These are phyloP conservation scores for Iberis amara DNA, from an alignment of 441 rosid genomes.

Conservation along the genomic window DNA sequence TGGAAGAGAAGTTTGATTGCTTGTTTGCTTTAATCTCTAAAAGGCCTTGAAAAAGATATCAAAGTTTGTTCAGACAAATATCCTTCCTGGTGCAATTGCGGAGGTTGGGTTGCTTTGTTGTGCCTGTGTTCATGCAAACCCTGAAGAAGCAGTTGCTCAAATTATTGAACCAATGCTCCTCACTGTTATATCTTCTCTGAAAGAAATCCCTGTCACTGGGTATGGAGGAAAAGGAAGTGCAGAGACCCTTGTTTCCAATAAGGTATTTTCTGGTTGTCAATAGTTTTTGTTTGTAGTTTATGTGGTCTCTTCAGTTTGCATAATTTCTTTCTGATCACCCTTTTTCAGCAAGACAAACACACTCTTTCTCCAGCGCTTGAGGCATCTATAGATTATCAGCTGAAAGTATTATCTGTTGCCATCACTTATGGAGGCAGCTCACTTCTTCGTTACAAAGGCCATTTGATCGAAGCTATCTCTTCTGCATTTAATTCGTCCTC, in stretches of 20 bases:
- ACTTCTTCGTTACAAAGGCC: slow-evolving; percentile 72
- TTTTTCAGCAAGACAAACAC: slow-evolving; percentile 54
- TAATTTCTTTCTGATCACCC: slow-evolving; percentile 20
- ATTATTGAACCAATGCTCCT: slow-evolving; percentile 86
- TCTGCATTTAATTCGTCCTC: slow-evolving; percentile 93
- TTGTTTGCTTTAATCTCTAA: slow-evolving; percentile 26
- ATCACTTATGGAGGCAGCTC: slow-evolving; percentile 88
- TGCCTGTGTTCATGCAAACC: slow-evolving; percentile 94
- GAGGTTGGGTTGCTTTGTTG: slow-evolving; percentile 99
- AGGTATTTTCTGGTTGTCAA: slow-evolving; percentile 44
- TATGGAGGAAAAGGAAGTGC: slow-evolving; percentile 74
- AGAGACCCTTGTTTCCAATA: slow-evolving; percentile 46
- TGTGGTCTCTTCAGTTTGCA: slow-evolving; percentile 20
- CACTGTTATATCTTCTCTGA: slow-evolving; percentile 75
- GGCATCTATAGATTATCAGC: slow-evolving; percentile 87
- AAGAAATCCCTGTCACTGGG: slow-evolving; percentile 89
- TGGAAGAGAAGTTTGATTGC: slow-evolving; percentile 18
- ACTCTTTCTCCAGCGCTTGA: slow-evolving; percentile 96
- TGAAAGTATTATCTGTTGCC: slow-evolving; percentile 83
- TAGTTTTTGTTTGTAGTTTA: slow-evolving; percentile 23
- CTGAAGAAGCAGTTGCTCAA: slow-evolving; percentile 80
- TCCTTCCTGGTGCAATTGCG: slow-evolving; percentile 99
- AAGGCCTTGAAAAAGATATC: slow-evolving; percentile 98
- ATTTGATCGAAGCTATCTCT: slow-evolving; percentile 64
- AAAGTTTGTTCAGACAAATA: slow-evolving; percentile 84